Evolutionary conservation across 2,329 filamentous ascomycete genomes (phyloP).

Genomic region (Leptographium wingfieldii): DNA sequence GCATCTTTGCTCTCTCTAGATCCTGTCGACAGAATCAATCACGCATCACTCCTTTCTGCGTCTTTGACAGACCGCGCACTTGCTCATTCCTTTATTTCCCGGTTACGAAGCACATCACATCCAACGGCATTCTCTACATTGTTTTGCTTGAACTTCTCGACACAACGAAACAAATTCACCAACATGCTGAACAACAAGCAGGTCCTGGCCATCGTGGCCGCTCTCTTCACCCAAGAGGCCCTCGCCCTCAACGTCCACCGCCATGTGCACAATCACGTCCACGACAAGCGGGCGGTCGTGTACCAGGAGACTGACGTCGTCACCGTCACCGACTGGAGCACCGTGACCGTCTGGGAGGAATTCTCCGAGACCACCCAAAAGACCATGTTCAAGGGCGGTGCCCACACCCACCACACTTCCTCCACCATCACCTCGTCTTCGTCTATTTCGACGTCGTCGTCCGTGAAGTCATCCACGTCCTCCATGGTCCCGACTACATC

Average conservation of each 20-base stretch:
- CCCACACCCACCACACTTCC: too few species aligned
- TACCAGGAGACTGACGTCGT: constrained; percentile 20
- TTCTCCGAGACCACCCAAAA: neutral
- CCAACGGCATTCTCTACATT: too few species aligned
- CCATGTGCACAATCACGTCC: constrained; percentile 23
- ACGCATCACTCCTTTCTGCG: constrained; percentile 28
- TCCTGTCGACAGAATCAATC: constrained; percentile 14
- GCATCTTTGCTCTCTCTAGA: neutral
- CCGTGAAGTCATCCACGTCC: constrained; percentile 2
- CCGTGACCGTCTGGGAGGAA: constrained; percentile 27
- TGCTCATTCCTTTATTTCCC: constrained; percentile 3
- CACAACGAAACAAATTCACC: neutral
- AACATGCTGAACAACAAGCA: constrained; percentile 11
- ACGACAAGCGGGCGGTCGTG: constrained; percentile 20
- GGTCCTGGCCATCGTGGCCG: constrained; percentile 27
- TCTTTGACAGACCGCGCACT: constrained; percentile 39
- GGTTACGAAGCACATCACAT: too few species aligned
- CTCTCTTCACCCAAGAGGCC: constrained; percentile 29
- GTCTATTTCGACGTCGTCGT: constrained; percentile 3
- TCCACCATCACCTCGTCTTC: neutral
- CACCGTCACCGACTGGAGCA: constrained; percentile 26
- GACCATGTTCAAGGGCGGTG: too few species aligned
- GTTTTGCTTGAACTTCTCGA: too few species aligned
- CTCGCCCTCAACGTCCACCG: constrained; percentile 30
- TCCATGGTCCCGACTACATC: neutral